phyloP scores from a whole-genome alignment of 345 rosid species.

The Acer yangbiense region DNA sequence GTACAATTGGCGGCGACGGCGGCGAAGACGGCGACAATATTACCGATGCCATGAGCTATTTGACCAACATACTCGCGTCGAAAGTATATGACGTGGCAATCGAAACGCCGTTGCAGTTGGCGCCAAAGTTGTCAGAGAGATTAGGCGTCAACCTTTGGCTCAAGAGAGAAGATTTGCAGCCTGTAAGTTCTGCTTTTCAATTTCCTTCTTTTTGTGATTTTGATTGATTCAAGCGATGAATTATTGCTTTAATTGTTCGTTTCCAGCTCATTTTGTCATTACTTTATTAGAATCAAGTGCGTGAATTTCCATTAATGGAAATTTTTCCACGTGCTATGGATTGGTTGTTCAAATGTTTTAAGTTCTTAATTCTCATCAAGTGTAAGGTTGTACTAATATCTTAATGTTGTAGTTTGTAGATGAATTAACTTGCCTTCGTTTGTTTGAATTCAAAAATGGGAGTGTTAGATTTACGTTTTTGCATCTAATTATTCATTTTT shows the following conservation, averaged over 20 bases:
- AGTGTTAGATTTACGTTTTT: background rate
- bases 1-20: constrained; percentile 24
- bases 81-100: constrained; percentile 84
- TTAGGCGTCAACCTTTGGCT: constrained; percentile 70
- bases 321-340: background rate
- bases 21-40: constrained; percentile 28
- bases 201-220: background rate
- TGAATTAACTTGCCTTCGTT: too few species aligned
- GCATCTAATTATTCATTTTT: background rate
- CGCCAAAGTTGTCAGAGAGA: constrained; percentile 67
- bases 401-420: too few species aligned
- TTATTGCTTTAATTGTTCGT: background rate
- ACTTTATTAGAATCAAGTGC: background rate
- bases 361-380: too few species aligned
- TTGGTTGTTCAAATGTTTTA: background rate
- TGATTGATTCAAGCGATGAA: background rate
- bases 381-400: too few species aligned
- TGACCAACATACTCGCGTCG: constrained; percentile 73
- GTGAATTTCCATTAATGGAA: background rate
- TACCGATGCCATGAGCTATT: constrained; percentile 62
- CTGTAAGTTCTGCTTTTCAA: constrained; percentile 43
- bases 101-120: constrained; percentile 77
- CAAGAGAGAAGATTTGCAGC: constrained; percentile 90
- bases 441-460: too few species aligned
- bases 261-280: background rate